Percentiles rank a stretch among this genome's conserved stretches.
phyloP scores from a whole-genome alignment of 2,329 filamentous ascomycete species.

The Dryadomyces sulphureus region DNA sequence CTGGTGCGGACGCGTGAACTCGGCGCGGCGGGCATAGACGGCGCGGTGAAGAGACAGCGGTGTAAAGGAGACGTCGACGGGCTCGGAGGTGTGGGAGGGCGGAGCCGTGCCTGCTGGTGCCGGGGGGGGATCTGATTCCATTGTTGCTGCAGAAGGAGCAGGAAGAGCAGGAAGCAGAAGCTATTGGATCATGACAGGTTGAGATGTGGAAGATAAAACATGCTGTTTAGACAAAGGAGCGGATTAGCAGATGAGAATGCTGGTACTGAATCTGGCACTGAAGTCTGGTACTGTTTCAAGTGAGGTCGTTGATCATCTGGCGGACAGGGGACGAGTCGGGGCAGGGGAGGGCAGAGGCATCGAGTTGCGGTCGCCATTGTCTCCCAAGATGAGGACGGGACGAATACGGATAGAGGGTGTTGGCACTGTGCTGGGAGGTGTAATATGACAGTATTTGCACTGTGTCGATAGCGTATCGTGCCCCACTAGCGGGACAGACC shows the following conservation, averaged over 20 bases:
- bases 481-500: no score
- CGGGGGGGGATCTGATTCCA: constrained; percentile 1
- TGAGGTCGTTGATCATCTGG: no score
- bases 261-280: no score
- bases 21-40: constrained; percentile 57
- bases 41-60: constrained; percentile 47
- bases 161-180: neutral
- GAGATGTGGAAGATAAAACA: no score
- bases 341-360: no score
- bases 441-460: neutral
- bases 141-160: neutral
- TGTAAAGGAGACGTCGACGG: constrained; percentile 27
- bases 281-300: no score
- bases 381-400: no score
- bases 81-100: constrained; percentile 24
- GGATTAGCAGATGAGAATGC: neutral
- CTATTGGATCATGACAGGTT: neutral
- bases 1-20: constrained; percentile 62
- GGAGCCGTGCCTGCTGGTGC: constrained; percentile 16
- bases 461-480: neutral
- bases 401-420: neutral
- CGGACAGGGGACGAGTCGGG: no score
- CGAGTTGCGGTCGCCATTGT: no score
- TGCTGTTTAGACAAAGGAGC: no score
- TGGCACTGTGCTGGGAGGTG: neutral